A percentile compares a stretch with the other conserved stretches of the same genome.
Conservation (phyloP, 768 basidiomycete species). For the Tulasnella sp. region DNA sequence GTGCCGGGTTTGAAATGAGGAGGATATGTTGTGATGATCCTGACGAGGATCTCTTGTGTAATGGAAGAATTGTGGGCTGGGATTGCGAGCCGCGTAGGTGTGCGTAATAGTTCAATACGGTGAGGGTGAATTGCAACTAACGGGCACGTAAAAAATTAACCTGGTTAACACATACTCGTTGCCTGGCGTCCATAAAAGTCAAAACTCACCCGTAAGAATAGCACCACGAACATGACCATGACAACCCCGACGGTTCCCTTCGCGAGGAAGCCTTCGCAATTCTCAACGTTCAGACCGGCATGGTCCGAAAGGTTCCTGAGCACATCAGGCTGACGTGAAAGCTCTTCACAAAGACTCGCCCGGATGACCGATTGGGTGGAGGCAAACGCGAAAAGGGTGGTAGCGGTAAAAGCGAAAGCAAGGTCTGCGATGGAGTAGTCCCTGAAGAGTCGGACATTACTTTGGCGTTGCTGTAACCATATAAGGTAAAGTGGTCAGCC, state of each 20-base stretch:
- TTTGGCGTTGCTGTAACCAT: constrained; percentile 42
- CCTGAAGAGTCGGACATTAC: constrained; percentile 67
- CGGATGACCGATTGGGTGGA: constrained; percentile 47
- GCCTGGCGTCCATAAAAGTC: not conserved
- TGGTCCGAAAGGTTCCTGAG: constrained; percentile 59
- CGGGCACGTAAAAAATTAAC: constrained; percentile 1
- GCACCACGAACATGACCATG: constrained; percentile 47
- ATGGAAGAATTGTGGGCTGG: not conserved
- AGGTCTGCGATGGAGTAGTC: constrained; percentile 76
- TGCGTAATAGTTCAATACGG: constrained; percentile 55
- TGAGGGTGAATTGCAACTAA: constrained; percentile 67
- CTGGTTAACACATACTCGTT: not conserved
- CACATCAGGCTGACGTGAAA: constrained; percentile 65
- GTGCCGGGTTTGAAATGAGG: not conserved
- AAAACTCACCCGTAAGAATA: constrained; percentile 52
- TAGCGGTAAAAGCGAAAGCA: constrained; percentile 52
- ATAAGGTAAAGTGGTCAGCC: not conserved
- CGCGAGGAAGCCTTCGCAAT: constrained; percentile 73
- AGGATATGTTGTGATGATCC: not conserved
- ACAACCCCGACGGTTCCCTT: constrained; percentile 50
- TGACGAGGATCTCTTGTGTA: not conserved
- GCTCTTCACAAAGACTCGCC: constrained; percentile 57
- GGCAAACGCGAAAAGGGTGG: constrained; percentile 45
- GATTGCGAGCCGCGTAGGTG: constrained; percentile 29
- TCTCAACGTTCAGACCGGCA: constrained; percentile 58